Conservation (phyloP, 2,329 filamentous ascomycete genomes). For the Colletotrichum camelliae region DNA sequence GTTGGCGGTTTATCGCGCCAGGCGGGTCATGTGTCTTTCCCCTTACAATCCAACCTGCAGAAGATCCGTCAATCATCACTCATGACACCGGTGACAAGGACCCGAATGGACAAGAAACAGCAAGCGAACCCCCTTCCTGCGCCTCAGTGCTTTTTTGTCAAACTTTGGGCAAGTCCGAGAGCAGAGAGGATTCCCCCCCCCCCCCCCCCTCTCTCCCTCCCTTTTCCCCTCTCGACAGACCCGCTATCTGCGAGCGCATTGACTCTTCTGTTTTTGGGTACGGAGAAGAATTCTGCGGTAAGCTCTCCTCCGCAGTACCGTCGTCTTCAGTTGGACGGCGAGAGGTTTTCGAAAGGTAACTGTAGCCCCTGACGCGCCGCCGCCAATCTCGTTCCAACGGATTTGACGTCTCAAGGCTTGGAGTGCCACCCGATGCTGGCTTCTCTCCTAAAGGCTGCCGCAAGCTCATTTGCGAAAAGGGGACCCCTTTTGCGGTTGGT, state of each 20-base stretch:
- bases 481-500: not conserved
- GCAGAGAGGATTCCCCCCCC: not conserved
- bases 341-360: not conserved
- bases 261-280: not conserved
- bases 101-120: not conserved
- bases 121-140: not conserved
- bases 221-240: not conserved
- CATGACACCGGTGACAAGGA: not conserved
- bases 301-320: not conserved
- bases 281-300: not conserved
- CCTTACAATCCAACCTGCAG: constrained; percentile 1
- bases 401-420: not conserved
- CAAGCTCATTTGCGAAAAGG: not conserved
- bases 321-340: not conserved
- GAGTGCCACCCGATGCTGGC: not conserved
- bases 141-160: not conserved
- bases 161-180: not conserved
- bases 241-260: not conserved
- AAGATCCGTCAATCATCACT: not conserved
- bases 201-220: not conserved
- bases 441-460: not conserved
- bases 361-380: not conserved
- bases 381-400: constrained; percentile 2
- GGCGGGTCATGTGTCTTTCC: not conserved
- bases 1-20: not conserved